Evolutionary conservation across 75 land plant genomes (phyloP), one percentile per base, ranked within the genome.

Genomic region (Selaginella moellendorffii): DNA sequence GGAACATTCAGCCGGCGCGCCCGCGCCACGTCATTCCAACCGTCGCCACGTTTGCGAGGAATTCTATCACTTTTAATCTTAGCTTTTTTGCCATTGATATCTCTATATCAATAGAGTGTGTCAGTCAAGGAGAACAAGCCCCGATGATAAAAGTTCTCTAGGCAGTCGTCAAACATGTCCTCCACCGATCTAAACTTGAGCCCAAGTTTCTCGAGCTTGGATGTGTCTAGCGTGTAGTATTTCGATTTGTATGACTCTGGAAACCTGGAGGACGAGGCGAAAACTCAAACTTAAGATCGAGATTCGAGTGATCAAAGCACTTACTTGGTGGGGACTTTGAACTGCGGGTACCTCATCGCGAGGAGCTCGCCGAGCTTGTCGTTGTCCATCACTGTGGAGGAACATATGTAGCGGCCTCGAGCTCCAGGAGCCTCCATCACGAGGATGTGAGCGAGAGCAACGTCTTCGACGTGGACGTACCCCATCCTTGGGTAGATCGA

Each of bases 381-480:
- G 51, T 72, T 79, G 0, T 82, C 88, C 29, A 83, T 22, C 10
- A 84, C 91, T 10, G 29, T 29, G 1, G 99, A 84, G 69, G 82
- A 82, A 58, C 96, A 86, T 27, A 95, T 71, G 73, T 84, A 90
- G 9, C 99, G 77, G 26, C 97, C 99, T 18, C 71, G 53, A 17
- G 92, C 97, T 20, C 60, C 52, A 17, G 74, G 61, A 8, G 78
- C 42, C 61, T 90, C 86, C 28, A 75, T 84, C 18, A 78, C 86
- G 2, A 86, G 69, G 26, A 90, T 82, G 66, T 95, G 97, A 20
- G 88, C 78, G 1, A 30, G 53, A 0, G 96, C 96, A 1, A 90
- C 99, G 61, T 95, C 99, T 31, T 95, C 99, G 14, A 95, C 81
- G 63, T 90, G 97, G 26, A 95, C 88, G 67, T 95, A 95, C 36